Evolutionary conservation across 805 yeast genomes (phyloP).

Genomic region (Metschnikowia amazonensis): DNA sequence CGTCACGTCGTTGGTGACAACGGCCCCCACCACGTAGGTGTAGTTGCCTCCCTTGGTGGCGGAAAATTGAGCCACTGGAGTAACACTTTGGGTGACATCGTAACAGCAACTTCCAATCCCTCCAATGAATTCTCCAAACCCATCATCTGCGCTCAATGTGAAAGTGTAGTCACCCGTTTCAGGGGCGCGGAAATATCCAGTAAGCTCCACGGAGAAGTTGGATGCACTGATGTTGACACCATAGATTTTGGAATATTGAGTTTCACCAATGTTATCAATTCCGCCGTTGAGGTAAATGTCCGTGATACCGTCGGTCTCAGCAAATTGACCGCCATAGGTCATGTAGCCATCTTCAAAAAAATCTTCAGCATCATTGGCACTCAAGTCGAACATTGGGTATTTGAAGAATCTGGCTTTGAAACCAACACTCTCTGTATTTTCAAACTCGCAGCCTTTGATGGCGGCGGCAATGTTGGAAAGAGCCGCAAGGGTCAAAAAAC

Average conservation of each 20-base stretch:
- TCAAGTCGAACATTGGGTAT: neutral
- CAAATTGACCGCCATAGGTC: neutral
- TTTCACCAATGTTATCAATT: neutral
- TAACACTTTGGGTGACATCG: slow-evolving; percentile 7
- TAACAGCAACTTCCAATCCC: slow-evolving; percentile 11
- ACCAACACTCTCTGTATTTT: neutral
- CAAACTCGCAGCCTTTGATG: slow-evolving; percentile 1
- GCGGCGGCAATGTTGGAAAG: neutral
- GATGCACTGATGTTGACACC: slow-evolving; percentile 3
- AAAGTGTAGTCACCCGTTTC: slow-evolving; percentile 11
- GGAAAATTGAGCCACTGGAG: neutral
- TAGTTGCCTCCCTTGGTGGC: slow-evolving; percentile 1
- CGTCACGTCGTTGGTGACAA: slow-evolving; percentile 1
- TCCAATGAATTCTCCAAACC: slow-evolving; percentile 11
- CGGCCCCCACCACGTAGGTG: neutral
- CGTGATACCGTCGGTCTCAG: neutral
- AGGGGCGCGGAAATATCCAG: slow-evolving; percentile 11
- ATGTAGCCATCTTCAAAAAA: neutral
- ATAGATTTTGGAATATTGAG: slow-evolving; percentile 1
- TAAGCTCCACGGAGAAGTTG: slow-evolving; percentile 8
- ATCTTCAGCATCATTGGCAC: neutral
- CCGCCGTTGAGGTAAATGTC: slow-evolving; percentile 1
- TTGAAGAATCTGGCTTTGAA: neutral
- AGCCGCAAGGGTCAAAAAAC: neutral
- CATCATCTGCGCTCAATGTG: slow-evolving; percentile 11